Evolutionary conservation across 2,329 filamentous ascomycete species (phyloP).

Genomic region (Phaeoacremonium minimum): DNA sequence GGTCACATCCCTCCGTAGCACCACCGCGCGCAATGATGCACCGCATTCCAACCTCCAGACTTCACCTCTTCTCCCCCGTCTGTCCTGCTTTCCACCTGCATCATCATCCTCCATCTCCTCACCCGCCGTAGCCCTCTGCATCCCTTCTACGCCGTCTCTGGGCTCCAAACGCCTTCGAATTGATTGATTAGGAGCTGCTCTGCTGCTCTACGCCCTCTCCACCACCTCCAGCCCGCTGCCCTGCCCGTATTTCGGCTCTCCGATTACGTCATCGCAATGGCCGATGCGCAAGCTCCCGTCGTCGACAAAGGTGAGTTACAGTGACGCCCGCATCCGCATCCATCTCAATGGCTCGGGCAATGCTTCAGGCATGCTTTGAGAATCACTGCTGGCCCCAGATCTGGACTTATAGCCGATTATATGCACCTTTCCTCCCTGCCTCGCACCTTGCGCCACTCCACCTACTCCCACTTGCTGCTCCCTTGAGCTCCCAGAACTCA

Average conservation of each 20-base stretch:
- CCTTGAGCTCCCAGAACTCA: too few relatives aligned
- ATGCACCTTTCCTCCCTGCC: too few relatives aligned
- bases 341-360: background rate
- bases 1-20: too few relatives aligned
- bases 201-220: background rate
- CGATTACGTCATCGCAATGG: slow-evolving; percentile 13
- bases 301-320: slow-evolving; percentile 11
- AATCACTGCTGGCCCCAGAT: too few relatives aligned
- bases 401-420: too few relatives aligned
- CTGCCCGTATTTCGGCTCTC: background rate
- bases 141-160: background rate
- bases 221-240: background rate
- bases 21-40: too few relatives aligned
- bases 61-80: too few relatives aligned
- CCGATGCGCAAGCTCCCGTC: slow-evolving; percentile 9
- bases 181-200: background rate
- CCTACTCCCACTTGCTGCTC: too few relatives aligned
- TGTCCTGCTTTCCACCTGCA: background rate
- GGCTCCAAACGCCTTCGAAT: too few relatives aligned
- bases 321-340: background rate
- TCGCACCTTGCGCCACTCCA: too few relatives aligned
- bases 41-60: too few relatives aligned
- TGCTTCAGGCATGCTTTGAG: background rate
- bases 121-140: background rate
- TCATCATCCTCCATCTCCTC: background rate